Evolutionary conservation across 1,284 basidiomycete species (phyloP).

Genomic region (Waitea zeae): DNA sequence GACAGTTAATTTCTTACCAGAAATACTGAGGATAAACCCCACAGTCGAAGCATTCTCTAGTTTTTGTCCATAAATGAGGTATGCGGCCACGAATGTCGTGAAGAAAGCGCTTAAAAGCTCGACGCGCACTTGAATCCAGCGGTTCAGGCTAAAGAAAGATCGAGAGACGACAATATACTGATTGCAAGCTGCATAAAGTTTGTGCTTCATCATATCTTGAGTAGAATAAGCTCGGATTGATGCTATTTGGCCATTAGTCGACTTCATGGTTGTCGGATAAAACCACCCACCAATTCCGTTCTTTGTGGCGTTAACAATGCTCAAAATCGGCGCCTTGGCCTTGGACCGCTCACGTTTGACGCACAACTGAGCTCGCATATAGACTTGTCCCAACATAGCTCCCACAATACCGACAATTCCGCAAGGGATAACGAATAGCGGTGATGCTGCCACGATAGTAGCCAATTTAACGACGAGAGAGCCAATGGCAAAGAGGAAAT

Average conservation of each 20-base stretch:
- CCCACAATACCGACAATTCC: slow-evolving; percentile 22
- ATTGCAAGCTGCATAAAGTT: not conserved
- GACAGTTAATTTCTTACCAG: not conserved
- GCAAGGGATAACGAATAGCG: slow-evolving; percentile 18
- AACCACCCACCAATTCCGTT: slow-evolving; percentile 15
- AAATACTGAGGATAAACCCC: not conserved
- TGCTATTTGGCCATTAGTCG: slow-evolving; percentile 10
- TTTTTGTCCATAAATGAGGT: not conserved
- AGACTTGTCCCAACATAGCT: slow-evolving; percentile 23
- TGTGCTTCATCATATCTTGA: slow-evolving; percentile 6
- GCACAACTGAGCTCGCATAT: slow-evolving; percentile 23
- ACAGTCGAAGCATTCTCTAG: not conserved
- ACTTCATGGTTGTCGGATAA: not conserved
- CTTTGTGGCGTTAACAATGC: slow-evolving; percentile 23
- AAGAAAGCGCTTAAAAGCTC: not conserved
- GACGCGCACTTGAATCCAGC: not conserved
- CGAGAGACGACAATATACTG: not conserved
- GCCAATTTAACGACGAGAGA: slow-evolving; percentile 22
- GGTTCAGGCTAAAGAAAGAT: not conserved
- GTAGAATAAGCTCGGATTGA: slow-evolving; percentile 12
- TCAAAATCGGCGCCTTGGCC: slow-evolving; percentile 23
- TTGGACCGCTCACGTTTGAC: slow-evolving; percentile 30
- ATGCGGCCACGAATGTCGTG: not conserved
- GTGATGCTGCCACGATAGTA: slow-evolving; percentile 24
- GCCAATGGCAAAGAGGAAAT: slow-evolving; percentile 12